Evolutionary conservation across 495 filamentous ascomycete genomes (phyloP).

Genomic region (Chaetomium fimeti): DNA sequence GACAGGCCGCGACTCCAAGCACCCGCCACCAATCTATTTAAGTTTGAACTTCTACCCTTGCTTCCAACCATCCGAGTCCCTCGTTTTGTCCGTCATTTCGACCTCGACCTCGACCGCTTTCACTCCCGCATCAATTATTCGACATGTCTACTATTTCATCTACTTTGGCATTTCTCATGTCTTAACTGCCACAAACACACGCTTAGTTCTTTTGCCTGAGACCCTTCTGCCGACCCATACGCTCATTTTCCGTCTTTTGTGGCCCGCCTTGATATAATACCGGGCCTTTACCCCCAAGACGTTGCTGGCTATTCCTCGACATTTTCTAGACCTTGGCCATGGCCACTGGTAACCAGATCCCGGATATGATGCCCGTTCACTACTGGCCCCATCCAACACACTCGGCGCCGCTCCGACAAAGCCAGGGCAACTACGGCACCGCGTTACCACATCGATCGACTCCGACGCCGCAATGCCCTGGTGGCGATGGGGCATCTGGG

Average conservation of each 20-base stretch:
- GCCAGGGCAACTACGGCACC: background rate
- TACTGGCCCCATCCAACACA: slow-evolving; percentile 15
- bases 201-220: background rate
- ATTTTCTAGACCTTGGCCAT: background rate
- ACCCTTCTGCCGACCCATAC: background rate
- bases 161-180: background rate
- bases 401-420: background rate
- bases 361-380: background rate
- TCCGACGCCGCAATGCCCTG: background rate
- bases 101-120: background rate
- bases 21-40: slow-evolving; percentile 7
- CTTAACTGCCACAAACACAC: background rate
- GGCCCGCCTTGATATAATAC: background rate
- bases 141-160: too few species aligned
- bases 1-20: background rate
- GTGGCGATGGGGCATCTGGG: too few species aligned
- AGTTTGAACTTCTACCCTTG: background rate
- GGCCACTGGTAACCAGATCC: background rate
- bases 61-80: slow-evolving; percentile 4
- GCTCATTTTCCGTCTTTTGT: background rate
- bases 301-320: background rate
- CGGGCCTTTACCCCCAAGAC: background rate
- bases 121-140: background rate
- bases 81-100: background rate
- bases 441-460: background rate